Percentiles rank a stretch among this genome's conserved stretches.
Evolutionary conservation across 2,329 filamentous ascomycete species (phyloP).

Genomic region (Fusarium guadeloupense): DNA sequence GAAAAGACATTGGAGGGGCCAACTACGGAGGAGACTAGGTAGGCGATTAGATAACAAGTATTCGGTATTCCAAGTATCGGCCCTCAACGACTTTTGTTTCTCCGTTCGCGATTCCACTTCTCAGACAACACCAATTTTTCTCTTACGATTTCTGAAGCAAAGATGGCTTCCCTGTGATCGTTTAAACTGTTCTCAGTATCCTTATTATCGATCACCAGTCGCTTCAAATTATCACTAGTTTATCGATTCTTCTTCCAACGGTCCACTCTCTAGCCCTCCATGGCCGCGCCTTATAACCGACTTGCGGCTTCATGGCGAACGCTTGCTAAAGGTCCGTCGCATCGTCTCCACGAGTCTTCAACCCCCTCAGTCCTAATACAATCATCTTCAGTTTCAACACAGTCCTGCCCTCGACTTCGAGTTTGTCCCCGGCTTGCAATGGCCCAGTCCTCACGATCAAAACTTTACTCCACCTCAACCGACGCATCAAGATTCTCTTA

Average conservation of each 20-base stretch:
- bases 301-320: slow-evolving; percentile 36
- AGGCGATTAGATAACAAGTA: slow-evolving; percentile 44
- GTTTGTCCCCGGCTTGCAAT: slow-evolving; percentile 21
- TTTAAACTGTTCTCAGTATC: background rate
- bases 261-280: slow-evolving; percentile 36
- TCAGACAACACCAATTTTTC: slow-evolving; percentile 27
- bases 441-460: slow-evolving; percentile 32
- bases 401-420: slow-evolving; percentile 12
- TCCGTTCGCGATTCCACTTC: slow-evolving; percentile 40
- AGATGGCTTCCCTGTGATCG: slow-evolving; percentile 33
- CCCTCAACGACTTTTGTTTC: slow-evolving; percentile 40
- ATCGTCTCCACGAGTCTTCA: background rate
- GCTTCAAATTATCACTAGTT: background rate
- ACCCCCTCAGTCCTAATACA: slow-evolving; percentile 3
- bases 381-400: slow-evolving; percentile 30
- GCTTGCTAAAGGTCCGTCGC: slow-evolving; percentile 36
- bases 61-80: slow-evolving; percentile 28
- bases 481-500: slow-evolving; percentile 64
- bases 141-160: slow-evolving; percentile 17
- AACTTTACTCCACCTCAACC: slow-evolving; percentile 39
- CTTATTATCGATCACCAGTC: background rate
- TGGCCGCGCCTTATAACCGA: slow-evolving; percentile 39
- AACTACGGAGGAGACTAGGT: no score
- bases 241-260: slow-evolving; percentile 15
- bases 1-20: slow-evolving; percentile 38